Evolutionary conservation across 306 rosid genomes (phyloP), one percentile per base, ranked within the genome.

Genomic region (Casuarina equisetifolia): DNA sequence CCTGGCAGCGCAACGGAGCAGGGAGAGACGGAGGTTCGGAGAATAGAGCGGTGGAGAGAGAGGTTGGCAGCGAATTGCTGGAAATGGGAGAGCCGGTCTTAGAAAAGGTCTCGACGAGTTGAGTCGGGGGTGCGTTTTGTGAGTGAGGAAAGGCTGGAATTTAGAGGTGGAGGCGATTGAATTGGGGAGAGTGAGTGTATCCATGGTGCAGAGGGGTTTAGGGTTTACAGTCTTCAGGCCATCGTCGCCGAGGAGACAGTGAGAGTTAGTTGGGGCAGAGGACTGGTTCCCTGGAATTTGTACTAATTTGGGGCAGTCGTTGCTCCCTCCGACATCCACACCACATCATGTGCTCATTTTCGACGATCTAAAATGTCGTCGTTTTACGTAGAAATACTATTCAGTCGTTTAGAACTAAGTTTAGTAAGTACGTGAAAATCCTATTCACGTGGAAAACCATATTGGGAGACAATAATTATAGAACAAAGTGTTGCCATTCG

Each of bases 271-370:
- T 8, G 43, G 58, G 50, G 62, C 51, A n/a, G 32, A 36, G 67
- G 4, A 9, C 70, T 2, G 70, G 0, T 1, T 9, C 50, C 8
- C 51, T 3, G 51, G 51, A 48, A 9, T 48, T 48, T 48, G 13
- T 48, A 48, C 36, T 16, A 40, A 15, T 43, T 13, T 7, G 49
- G 20, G 36, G 32, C 13, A 20, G 8, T 3, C n/a, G 79, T n/a
- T 76, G 35, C 53, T 72, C 74, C 73, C 84, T 42, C 79, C 50
- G 82, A 72, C 85, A 78, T 82, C 86, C 91, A 48, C 15, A 48
- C 51, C 51, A 81, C 93, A 89, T 19, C 8, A 72, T 87, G 88
- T 82, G 74, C 85, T 82, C 90, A 83, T 86, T 67, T 20, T 0
- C 71, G 5, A 17, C 6, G 6, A 6, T 61, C 43, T 3, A n/a